A percentile compares a stretch with the other conserved stretches of the same genome.
Conservation (phyloP, 1,139 yeast species). For the Candida freyschussii region DNA sequence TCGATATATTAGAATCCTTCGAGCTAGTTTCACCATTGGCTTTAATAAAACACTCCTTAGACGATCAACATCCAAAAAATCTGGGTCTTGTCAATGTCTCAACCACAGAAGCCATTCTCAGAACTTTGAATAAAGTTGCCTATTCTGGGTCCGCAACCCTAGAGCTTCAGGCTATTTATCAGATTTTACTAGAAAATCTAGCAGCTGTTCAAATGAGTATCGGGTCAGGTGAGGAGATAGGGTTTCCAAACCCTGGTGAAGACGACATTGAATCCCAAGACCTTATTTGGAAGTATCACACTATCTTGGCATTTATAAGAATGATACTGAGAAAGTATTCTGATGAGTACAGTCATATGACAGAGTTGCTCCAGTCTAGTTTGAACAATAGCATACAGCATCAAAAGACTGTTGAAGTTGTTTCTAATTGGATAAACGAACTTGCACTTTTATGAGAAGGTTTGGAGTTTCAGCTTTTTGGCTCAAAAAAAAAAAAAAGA, state of each 20-base stretch:
- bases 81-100: constrained; percentile 33
- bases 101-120: constrained; percentile 33
- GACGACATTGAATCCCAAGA: constrained; percentile 22
- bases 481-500: too few relatives aligned
- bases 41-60: constrained; percentile 41
- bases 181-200: constrained; percentile 36
- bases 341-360: constrained; percentile 28
- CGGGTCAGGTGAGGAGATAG: constrained; percentile 27
- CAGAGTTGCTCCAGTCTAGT: constrained; percentile 23
- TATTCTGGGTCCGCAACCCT: constrained; percentile 16
- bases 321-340: constrained; percentile 36
- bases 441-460: constrained; percentile 25
- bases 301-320: constrained; percentile 32
- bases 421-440: constrained; percentile 32
- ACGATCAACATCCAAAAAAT: constrained; percentile 23
- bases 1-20: constrained; percentile 56
- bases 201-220: constrained; percentile 27
- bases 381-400: constrained; percentile 26
- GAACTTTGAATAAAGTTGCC: constrained; percentile 28
- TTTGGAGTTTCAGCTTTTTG: too few relatives aligned
- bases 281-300: constrained; percentile 34
- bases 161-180: constrained; percentile 33
- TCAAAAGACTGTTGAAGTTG: constrained; percentile 25
- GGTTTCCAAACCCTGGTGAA: constrained; percentile 25
- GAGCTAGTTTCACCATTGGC: constrained; percentile 41